Percentiles rank a stretch among this genome's conserved stretches.
These are phyloP conservation scores for Kuraishia hungarica DNA, from an alignment of 805 yeast species.

Conservation along the genomic window DNA sequence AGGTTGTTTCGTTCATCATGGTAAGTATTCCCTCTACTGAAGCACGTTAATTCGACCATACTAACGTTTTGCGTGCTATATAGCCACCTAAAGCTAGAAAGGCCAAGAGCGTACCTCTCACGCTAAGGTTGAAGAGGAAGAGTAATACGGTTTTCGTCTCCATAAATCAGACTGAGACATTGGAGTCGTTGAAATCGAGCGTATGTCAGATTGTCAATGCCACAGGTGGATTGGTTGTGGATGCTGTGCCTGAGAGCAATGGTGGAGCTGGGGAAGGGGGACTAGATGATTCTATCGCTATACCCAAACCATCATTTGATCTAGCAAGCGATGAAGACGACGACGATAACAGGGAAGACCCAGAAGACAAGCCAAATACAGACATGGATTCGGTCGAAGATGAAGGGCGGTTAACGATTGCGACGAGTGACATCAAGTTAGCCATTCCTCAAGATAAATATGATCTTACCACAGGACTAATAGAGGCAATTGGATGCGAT, in stretches of 20 bases:
- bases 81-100: conserved; percentile 12
- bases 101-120: conserved; percentile 9
- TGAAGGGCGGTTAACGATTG: conserved; percentile 12
- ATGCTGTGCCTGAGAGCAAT: conserved; percentile 18
- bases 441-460: conserved; percentile 32
- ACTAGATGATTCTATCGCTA: conserved; percentile 24
- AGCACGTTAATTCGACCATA: not conserved
- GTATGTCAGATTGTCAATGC: conserved; percentile 30
- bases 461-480: conserved; percentile 11
- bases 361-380: conserved; percentile 8
- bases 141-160: conserved; percentile 24
- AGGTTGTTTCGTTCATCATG: not conserved
- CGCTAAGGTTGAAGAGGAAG: conserved; percentile 24
- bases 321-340: conserved; percentile 18
- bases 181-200: conserved; percentile 16
- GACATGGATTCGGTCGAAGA: conserved; percentile 7
- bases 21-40: not conserved
- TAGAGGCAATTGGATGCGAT: conserved; percentile 19
- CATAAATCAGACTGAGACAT: conserved; percentile 13
- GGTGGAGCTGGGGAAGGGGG: conserved; percentile 21
- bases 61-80: not conserved
- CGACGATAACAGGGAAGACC: conserved; percentile 22
- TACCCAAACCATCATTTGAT: conserved; percentile 30
- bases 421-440: conserved; percentile 20
- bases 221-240: conserved; percentile 38